A percentile compares a stretch with the other conserved stretches of the same genome.
These are phyloP conservation scores for Rhynchosporium secalis DNA, from an alignment of 2,329 filamentous ascomycete species.

Conservation along the genomic window DNA sequence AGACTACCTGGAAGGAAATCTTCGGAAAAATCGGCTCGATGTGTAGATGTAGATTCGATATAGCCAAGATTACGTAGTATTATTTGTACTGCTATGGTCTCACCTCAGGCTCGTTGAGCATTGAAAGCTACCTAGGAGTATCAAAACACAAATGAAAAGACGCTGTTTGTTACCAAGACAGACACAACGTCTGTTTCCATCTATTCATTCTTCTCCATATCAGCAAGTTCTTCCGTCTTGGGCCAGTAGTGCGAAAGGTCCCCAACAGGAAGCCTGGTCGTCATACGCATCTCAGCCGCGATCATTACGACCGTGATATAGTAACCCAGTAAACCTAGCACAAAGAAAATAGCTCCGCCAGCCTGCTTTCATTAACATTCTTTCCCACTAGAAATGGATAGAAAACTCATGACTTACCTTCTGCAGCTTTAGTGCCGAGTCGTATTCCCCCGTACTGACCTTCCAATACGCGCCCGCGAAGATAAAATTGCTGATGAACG, in stretches of 20 bases:
- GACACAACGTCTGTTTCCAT: neutral
- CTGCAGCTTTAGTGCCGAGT: slow-evolving; percentile 45
- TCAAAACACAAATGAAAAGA: too few relatives aligned
- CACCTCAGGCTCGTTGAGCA: too few relatives aligned
- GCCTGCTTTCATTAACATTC: slow-evolving; percentile 32
- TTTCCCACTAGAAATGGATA: neutral
- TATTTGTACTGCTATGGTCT: too few relatives aligned
- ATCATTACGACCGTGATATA: slow-evolving; percentile 56
- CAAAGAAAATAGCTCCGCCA: slow-evolving; percentile 46
- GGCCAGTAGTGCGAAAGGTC: slow-evolving; percentile 53
- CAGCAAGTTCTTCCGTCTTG: slow-evolving; percentile 38
- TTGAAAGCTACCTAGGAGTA: too few relatives aligned
- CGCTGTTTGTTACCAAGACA: too few relatives aligned
- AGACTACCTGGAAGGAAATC: too few relatives aligned
- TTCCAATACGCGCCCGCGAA: slow-evolving; percentile 52
- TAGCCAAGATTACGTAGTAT: too few relatives aligned
- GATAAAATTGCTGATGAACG: slow-evolving; percentile 47
- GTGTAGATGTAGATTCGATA: too few relatives aligned
- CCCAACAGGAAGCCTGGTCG: slow-evolving; percentile 50
- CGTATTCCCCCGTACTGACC: slow-evolving; percentile 46
- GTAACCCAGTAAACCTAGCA: slow-evolving; percentile 50
- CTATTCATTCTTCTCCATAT: slow-evolving; percentile 28
- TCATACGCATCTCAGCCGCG: slow-evolving; percentile 53
- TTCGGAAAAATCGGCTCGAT: too few relatives aligned
- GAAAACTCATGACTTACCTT: slow-evolving; percentile 41